Evolutionary conservation across 2,329 filamentous ascomycete genomes (phyloP).

Genomic region (Exophiala sideris): DNA sequence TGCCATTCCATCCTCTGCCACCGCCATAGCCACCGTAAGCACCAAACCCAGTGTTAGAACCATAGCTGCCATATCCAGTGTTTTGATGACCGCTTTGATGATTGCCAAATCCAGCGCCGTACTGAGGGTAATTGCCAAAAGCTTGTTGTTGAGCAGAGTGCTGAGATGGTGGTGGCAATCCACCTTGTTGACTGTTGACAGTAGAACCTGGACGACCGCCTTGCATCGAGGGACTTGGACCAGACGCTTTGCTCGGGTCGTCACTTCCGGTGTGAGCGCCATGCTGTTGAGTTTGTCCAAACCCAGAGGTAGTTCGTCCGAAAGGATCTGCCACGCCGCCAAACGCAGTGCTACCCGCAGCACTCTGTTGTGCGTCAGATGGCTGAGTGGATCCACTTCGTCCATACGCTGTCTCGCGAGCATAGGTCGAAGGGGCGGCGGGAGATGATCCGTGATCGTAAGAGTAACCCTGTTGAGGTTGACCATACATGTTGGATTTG

Average conservation of each 20-base stretch:
- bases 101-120: slow-evolving; percentile 23
- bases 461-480: slow-evolving; percentile 60
- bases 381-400: slow-evolving; percentile 57
- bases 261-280: slow-evolving; percentile 42
- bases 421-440: slow-evolving; percentile 52
- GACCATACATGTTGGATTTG: slow-evolving; percentile 61
- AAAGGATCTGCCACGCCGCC: slow-evolving; percentile 58
- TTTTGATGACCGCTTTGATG: slow-evolving; percentile 26
- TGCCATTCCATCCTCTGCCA: slow-evolving; percentile 25
- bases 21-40: slow-evolving; percentile 27
- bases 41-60: slow-evolving; percentile 27
- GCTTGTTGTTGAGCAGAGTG: slow-evolving; percentile 38
- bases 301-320: slow-evolving; percentile 56
- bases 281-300: slow-evolving; percentile 50
- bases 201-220: slow-evolving; percentile 63
- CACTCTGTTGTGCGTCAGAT: slow-evolving; percentile 53
- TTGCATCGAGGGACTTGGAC: slow-evolving; percentile 60
- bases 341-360: slow-evolving; percentile 49
- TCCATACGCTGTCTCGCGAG: slow-evolving; percentile 58
- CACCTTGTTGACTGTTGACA: slow-evolving; percentile 52
- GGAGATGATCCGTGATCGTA: slow-evolving; percentile 65
- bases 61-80: slow-evolving; percentile 26
- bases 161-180: slow-evolving; percentile 26
- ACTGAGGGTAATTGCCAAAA: slow-evolving; percentile 30
- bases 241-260: slow-evolving; percentile 54